Base-by-base conservation (phyloP, 768 basidiomycete genomes). In the Pulveroboletus sp. region DNA sequence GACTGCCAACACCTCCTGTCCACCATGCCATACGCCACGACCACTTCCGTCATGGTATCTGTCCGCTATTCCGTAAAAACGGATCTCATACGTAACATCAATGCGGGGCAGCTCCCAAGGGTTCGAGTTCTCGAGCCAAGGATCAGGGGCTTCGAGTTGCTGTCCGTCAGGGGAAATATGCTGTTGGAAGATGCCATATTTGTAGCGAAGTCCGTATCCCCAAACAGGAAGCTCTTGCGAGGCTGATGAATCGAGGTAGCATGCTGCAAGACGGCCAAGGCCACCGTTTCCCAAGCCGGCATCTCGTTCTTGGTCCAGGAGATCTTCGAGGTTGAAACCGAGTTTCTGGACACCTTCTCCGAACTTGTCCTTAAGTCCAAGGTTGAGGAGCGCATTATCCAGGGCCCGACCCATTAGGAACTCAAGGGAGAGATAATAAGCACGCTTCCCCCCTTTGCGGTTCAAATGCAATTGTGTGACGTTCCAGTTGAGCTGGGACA, bases 201-300 rank as follows among this genome's bases (percentile, higher is more conserved):
- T 84, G 78, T 93, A 95, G 39, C 93, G 74, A 50, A 96, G 70
- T 38, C 93, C 93, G 60, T 97, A 97, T 39, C 95, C 95, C 93
- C 93, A 97, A 21, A 91, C 80, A 0, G 95, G 95, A 5, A 97
- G 78, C 68, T 94, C 86, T 62, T 91, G 84, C 8, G 88, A 89
- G 3, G 94, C 85, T 21, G 84, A 82, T n/a, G 89, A 91, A 64
- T 97, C 94, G 46, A 96, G 82, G 66, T 97, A 99, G 72, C 96
- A 99, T 0, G 96, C 95, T 0, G 96, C 96, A 39, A 99, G 81
- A 28, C 95, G 89, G 0, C 96, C 95, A 8, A 97, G 79, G 50
- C 95, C 95, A 56, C 94, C 94, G 66, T 97, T 96, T 6, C 95
- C 96, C 10, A 97, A 78, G 8, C 82, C 95, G 1, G 95, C 93